These are phyloP conservation scores for Magnolia kwangsiensis DNA, from an alignment of 164 flowering plant species.

Conservation along the genomic window DNA sequence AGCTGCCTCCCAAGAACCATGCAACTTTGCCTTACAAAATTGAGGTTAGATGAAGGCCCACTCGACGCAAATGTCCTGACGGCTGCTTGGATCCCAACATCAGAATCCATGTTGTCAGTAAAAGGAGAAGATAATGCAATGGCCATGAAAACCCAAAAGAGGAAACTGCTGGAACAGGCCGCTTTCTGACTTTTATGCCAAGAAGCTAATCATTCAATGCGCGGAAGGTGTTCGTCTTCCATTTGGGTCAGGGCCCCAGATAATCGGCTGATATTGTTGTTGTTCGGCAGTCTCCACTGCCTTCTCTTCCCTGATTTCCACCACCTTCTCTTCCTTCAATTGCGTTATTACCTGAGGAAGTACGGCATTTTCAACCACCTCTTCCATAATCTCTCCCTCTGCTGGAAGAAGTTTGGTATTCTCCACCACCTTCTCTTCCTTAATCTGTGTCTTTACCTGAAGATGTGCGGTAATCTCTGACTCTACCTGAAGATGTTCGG, in stretches of 20 bases:
- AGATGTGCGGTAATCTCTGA: constrained; percentile 2
- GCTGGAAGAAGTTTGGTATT: background rate
- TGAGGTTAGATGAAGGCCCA: background rate
- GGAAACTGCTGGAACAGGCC: background rate
- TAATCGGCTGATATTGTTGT: background rate
- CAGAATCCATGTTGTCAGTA: background rate
- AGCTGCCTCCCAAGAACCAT: no score
- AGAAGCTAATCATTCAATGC: background rate
- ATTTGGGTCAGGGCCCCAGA: background rate
- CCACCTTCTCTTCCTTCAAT: background rate
- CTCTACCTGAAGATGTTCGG: background rate
- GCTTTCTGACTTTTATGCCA: background rate
- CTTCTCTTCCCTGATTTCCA: background rate
- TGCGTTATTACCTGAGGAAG: background rate
- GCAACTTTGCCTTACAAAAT: background rate
- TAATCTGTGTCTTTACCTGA: background rate
- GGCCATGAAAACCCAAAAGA: no score
- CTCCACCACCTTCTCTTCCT: constrained; percentile 12
- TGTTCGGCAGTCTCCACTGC: background rate
- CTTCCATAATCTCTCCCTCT: background rate
- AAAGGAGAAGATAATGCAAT: background rate
- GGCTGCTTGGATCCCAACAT: background rate
- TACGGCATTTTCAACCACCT: constrained; percentile 7
- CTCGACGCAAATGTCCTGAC: no score
- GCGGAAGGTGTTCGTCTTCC: no score